Conservation (phyloP, 345 rosid species). For the Populus euphratica region DNA sequence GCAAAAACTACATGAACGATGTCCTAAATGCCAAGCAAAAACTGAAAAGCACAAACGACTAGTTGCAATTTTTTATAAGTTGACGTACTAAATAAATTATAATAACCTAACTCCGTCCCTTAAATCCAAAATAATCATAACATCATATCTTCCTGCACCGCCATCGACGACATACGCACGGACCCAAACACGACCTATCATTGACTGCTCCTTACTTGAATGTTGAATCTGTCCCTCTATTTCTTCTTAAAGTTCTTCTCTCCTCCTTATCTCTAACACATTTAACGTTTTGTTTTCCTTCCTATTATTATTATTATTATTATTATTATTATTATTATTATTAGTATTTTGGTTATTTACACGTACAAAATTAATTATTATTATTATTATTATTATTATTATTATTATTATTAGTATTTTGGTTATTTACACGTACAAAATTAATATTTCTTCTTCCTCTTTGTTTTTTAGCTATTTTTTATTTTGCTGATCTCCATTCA, state of each 20-base stretch:
- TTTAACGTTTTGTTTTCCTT: not conserved
- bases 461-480: not conserved
- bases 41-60: no score
- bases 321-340: no score
- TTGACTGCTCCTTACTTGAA: not conserved
- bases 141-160: not conserved
- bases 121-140: not conserved
- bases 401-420: no score
- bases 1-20: not conserved
- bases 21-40: not conserved
- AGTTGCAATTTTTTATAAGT: not conserved
- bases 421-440: not conserved
- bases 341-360: no score
- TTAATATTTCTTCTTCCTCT: not conserved
- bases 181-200: constrained; percentile 4
- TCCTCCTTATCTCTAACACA: not conserved
- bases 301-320: not conserved
- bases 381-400: no score
- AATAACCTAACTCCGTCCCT: not conserved
- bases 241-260: not conserved
- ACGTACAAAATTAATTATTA: not conserved
- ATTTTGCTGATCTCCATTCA: constrained; percentile 17
- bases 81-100: not conserved
- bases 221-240: not conserved
- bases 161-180: not conserved